phyloP scores from a whole-genome alignment of 805 yeast species.

The Metschnikowia henanensis region DNA sequence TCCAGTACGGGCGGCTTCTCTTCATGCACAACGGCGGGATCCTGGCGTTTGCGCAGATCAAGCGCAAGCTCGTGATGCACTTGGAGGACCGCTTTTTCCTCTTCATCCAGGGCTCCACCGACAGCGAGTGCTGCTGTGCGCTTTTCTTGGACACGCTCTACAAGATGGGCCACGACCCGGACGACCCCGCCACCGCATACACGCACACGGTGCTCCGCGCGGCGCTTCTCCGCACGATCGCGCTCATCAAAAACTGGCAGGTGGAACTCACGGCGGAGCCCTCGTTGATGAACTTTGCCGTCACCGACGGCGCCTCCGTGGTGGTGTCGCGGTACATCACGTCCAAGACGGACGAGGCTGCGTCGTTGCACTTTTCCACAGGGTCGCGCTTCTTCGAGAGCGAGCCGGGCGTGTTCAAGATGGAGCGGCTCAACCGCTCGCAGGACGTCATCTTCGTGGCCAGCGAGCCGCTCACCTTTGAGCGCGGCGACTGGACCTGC shows the following conservation, averaged over 20 bases:
- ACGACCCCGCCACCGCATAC: constrained; percentile 29
- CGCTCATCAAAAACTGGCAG: constrained; percentile 77
- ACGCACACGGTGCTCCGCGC: constrained; percentile 59
- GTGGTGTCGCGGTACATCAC: constrained; percentile 88
- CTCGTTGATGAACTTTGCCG: constrained; percentile 87
- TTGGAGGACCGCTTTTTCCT: constrained; percentile 79
- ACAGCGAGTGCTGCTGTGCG: constrained; percentile 94
- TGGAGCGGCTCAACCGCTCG: constrained; percentile 91
- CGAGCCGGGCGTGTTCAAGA: constrained; percentile 86
- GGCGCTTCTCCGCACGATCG: constrained; percentile 75
- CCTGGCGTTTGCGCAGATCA: constrained; percentile 68
- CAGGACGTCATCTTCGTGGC: constrained; percentile 97
- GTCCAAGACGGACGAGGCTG: constrained; percentile 91
- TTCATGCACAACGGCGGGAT: constrained; percentile 98
- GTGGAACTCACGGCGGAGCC: constrained; percentile 62
- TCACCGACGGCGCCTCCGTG: constrained; percentile 86
- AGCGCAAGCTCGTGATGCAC: constrained; percentile 68
- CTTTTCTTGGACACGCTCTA: constrained; percentile 74
- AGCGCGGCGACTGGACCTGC: constrained; percentile 96
- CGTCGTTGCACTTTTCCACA: constrained; percentile 90
- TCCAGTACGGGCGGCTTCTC: constrained; percentile 81
- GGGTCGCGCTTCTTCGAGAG: constrained; percentile 91
- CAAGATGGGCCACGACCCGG: constrained; percentile 75
- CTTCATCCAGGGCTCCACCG: constrained; percentile 89
- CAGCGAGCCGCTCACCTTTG: constrained; percentile 94